Evolutionary conservation across 176 grass and related monocot genomes (phyloP), one percentile per base, ranked within the genome.

Genomic region (Juncus effusus): DNA sequence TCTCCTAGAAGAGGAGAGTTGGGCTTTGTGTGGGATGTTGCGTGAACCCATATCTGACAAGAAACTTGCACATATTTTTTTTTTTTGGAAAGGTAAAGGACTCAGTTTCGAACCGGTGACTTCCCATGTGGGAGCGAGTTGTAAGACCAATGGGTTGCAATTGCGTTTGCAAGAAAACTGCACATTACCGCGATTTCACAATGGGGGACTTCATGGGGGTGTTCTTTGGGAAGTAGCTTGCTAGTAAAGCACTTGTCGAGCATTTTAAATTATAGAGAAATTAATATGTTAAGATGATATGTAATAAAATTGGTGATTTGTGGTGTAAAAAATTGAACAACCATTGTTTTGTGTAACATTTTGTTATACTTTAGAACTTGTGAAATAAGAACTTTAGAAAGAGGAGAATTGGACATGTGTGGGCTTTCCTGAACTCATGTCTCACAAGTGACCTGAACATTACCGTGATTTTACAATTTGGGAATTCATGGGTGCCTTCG

Each of bases 401-500:
- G 75, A 51, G 83, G 68, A 39, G 78, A 84, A 3, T 68, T 78
- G 1, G 64, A 51, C 54, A 77, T 82, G 2, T 90, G 90, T 77
- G 91, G 50, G 80, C 83, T 56, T 75, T 90, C 61, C 78, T 39
- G 76, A 82, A 9, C 36, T 95, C 38, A 36, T 85, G 63, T 85
- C 86, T 42, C 54, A 49, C 5, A 81, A 70, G 70, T 84, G 69
- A 61, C 81, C 69, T 45, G 36, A 72, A 9, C 75, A 71, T 67
- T 90, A 76, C 67, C 76, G 69, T 54, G 77, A 64, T 56, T 90
- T 95, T 70, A 95, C 72, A 4, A 72, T 87, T 59, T 3, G 78
- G 5, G 87, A 90, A 13, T 96, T 87, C 76, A 58, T 87, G 10
- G 81, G 79, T 35, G 40, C 76, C 38, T 96, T 87, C 84, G 85